Conservation (phyloP, 495 filamentous ascomycete genomes). For the Thozetella sp. region DNA sequence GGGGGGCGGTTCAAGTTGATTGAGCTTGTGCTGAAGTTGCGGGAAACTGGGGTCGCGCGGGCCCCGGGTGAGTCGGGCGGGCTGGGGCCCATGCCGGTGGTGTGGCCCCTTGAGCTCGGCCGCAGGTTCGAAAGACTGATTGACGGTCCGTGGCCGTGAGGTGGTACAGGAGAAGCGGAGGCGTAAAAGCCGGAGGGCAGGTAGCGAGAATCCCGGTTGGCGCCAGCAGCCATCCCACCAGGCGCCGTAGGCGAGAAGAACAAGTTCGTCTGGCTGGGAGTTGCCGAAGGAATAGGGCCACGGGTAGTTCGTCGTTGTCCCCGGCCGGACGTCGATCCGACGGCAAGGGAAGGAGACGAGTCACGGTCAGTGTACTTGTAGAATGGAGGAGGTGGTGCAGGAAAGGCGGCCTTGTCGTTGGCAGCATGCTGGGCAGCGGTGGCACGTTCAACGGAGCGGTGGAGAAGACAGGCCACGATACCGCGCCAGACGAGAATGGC, state of each 20-base stretch:
- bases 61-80: constrained; percentile 71
- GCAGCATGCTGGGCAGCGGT: constrained; percentile 67
- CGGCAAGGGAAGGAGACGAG: constrained; percentile 62
- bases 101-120: constrained; percentile 52
- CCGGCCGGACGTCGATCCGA: constrained; percentile 36
- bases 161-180: constrained; percentile 51
- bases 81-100: constrained; percentile 47
- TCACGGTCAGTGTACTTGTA: constrained; percentile 60
- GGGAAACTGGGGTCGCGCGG: constrained; percentile 20
- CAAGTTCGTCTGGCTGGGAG: constrained; percentile 59
- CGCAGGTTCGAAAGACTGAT: constrained; percentile 58
- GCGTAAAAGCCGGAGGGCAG: constrained; percentile 94
- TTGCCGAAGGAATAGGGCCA: constrained; percentile 41
- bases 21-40: constrained; percentile 64
- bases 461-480: constrained; percentile 88
- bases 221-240: constrained; percentile 34
- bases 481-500: constrained; percentile 85
- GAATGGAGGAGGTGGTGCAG: constrained; percentile 50
- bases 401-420: constrained; percentile 63
- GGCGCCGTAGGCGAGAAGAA: constrained; percentile 94
- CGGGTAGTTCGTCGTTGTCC: constrained; percentile 37
- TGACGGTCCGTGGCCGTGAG: constrained; percentile 48
- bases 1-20: constrained; percentile 68
- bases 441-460: constrained; percentile 83
- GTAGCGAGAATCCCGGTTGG: constrained; percentile 68